These are phyloP conservation scores for Nemania sp. DNA, from an alignment of 2,329 filamentous ascomycete species.

Conservation along the genomic window DNA sequence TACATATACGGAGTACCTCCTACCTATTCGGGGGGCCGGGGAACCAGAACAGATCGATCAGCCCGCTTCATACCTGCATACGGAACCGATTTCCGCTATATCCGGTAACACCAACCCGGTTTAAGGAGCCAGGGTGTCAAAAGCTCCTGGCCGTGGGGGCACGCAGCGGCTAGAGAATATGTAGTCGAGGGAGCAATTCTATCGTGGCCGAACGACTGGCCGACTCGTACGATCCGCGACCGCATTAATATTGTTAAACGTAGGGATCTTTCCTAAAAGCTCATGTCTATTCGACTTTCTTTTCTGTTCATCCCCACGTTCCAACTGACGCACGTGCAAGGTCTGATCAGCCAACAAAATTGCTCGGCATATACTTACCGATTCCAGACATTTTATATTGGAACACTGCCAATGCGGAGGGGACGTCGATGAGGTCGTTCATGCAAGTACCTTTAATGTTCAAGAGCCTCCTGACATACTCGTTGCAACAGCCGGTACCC, in stretches of 20 bases:
- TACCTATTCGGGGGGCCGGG: slow-evolving; percentile 18
- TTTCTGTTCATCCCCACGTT: slow-evolving; percentile 3
- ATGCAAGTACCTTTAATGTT: not conserved
- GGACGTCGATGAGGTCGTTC: not conserved
- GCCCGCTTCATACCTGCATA: slow-evolving; percentile 22
- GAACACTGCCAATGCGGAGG: no score
- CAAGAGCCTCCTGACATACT: slow-evolving; percentile 2
- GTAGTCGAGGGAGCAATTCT: not conserved
- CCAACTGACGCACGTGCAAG: no score
- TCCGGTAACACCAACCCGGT: slow-evolving; percentile 21
- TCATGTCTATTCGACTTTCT: no score
- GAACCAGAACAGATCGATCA: slow-evolving; percentile 23
- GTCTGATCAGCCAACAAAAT: no score
- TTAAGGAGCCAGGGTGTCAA: slow-evolving; percentile 18
- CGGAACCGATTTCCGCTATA: slow-evolving; percentile 23
- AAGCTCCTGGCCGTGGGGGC: slow-evolving; percentile 4
- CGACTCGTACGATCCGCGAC: slow-evolving; percentile 18
- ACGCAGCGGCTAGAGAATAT: not conserved
- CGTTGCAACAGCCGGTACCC: slow-evolving; percentile 11
- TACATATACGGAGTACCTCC: slow-evolving; percentile 9
- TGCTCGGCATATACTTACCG: no score
- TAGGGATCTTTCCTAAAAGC: no score
- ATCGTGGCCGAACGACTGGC: not conserved
- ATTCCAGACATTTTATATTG: no score
- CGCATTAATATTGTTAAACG: no score